phyloP scores from a whole-genome alignment of 495 filamentous ascomycete genomes.

The Xylaria curta region DNA sequence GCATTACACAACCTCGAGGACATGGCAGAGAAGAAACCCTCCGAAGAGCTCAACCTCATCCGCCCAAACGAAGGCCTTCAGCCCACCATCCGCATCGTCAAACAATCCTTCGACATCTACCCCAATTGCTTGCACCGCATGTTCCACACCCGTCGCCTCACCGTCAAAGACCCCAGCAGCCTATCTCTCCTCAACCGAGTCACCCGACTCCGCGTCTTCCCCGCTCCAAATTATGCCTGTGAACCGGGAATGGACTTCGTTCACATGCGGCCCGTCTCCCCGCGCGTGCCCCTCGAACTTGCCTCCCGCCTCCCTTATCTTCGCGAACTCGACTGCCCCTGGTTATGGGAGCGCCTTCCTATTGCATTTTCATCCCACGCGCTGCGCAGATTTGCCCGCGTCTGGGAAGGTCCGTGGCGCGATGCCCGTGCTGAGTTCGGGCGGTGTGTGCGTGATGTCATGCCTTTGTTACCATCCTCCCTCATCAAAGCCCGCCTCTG shows the following conservation, averaged over 20 bases:
- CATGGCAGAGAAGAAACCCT: constrained; percentile 18
- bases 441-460: constrained; percentile 25
- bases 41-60: constrained; percentile 21
- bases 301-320: constrained; percentile 18
- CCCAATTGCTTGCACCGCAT: constrained; percentile 34
- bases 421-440: constrained; percentile 38
- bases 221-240: constrained; percentile 8
- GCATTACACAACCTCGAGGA: constrained; percentile 32
- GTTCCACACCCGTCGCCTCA: constrained; percentile 36
- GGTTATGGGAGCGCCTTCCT: constrained; percentile 36
- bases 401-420: constrained; percentile 39
- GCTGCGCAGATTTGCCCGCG: constrained; percentile 31
- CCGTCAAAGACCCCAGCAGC: constrained; percentile 27
- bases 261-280: constrained; percentile 32
- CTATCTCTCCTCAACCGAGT: constrained; percentile 31
- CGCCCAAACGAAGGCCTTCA: constrained; percentile 20
- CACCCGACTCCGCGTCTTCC: constrained; percentile 30
- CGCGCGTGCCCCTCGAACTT: constrained; percentile 33
- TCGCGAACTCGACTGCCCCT: constrained; percentile 33
- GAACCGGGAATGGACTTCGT: constrained; percentile 4
- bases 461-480: constrained; percentile 22
- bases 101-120: constrained; percentile 33
- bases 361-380: constrained; percentile 25
- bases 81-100: constrained; percentile 22
- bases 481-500: constrained; percentile 32